Base-by-base conservation (phyloP, 2,329 filamentous ascomycete species). In the Leptographium lundbergii region DNA sequence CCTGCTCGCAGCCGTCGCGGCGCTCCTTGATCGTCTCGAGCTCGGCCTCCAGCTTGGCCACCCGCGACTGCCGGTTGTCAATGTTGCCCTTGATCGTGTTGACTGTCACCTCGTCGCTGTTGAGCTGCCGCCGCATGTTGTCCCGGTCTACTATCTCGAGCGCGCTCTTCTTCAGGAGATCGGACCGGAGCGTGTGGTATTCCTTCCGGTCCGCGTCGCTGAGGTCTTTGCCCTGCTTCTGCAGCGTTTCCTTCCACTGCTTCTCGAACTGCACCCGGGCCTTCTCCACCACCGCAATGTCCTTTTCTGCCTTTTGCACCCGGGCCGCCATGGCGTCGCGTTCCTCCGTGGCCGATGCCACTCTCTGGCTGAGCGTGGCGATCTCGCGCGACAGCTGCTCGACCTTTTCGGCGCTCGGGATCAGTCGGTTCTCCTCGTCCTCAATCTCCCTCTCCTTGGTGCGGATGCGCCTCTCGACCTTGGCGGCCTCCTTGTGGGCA, bases 341-440 rank as follows among this genome's bases (percentile, higher is more conserved):
- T 68, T 96, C 89, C 69, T 88, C 90, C 55, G 77, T 77, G 42
- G 96, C 84, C 27, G 84, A 81, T 3, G 82, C 79, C 54, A 91
- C 85, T 60, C 88, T 84, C 47, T 79, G 80, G 61, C 85, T 80
- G 60, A 88, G 81, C 61, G 79, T 82, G 56, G 85, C 82, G 45
- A 90, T 78, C 62, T 91, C 87, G 62, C 82, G 81, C 17, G 78
- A 84, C 7, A 87, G 88, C 62, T 95, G 86, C 56, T 85, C 81
- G 47, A 99, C 87, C 74, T 97, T 97, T 71, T 96, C 91, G 57
- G 96, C 86, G 61, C 97, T 84, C 0, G 94, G 94, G 9, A 97
- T 84, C 5, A 99, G 80, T 42, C 83, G 85, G 68, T 91, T 95
- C 66, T 91, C 85, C 65, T 88, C 86, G 61, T 94, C 88, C 66